Evolutionary conservation across 441 rosid species (phyloP).

Genomic region (Arabidopsis lyrata): DNA sequence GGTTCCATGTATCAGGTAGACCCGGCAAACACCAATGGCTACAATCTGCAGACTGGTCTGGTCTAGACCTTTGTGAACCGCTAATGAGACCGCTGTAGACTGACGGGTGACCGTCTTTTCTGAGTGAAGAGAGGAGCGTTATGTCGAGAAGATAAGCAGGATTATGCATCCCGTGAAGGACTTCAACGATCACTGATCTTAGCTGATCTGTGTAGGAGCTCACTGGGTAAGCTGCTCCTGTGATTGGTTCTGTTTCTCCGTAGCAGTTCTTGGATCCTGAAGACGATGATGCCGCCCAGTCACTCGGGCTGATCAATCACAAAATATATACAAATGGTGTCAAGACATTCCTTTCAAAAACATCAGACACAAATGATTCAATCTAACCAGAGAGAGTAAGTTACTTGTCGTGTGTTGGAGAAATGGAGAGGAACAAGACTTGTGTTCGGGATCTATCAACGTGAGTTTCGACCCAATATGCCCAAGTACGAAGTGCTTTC

Average conservation of each 20-base stretch:
- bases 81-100: constrained; percentile 81
- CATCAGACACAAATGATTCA: neutral
- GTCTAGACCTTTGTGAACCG: constrained; percentile 66
- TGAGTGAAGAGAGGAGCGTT: constrained; percentile 76
- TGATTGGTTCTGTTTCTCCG: constrained; percentile 72
- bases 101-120: constrained; percentile 94
- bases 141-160: constrained; percentile 81
- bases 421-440: constrained; percentile 80
- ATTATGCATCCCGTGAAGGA: constrained; percentile 63
- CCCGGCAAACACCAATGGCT: constrained; percentile 99
- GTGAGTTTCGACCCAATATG: constrained; percentile 78
- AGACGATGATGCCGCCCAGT: constrained; percentile 62
- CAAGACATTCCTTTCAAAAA: neutral
- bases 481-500: constrained; percentile 87
- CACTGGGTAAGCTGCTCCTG: constrained; percentile 60
- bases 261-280: constrained; percentile 70
- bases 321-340: neutral
- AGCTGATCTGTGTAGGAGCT: constrained; percentile 70
- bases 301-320: constrained; percentile 63
- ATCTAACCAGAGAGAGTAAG: constrained; percentile 29
- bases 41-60: constrained; percentile 71
- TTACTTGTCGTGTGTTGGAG: constrained; percentile 91
- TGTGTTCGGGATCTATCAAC: constrained; percentile 61
- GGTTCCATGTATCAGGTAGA: constrained; percentile 94
- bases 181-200: constrained; percentile 68